Base-by-base conservation (phyloP, 176 grass and related monocot species). In the Carex cristatella region DNA sequence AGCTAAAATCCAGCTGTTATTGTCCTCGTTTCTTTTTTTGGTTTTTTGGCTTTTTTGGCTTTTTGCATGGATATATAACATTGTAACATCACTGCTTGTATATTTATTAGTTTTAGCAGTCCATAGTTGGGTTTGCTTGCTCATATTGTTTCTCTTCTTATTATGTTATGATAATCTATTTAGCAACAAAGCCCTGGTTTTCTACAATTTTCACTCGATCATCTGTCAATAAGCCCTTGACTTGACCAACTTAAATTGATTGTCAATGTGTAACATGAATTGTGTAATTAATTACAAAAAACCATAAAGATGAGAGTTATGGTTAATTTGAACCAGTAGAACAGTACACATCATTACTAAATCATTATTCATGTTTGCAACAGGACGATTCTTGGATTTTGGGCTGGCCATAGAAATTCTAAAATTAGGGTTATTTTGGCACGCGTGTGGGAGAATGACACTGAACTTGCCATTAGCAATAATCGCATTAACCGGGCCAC, bases 351-450 rank as follows among this genome's bases (percentile, higher is more conserved):
- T 13, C 30, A 33, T 28, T 58, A 79, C 74, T 57, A 18, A 79
- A 79, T 79, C 33, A 16, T 37, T 79, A 5, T 58, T 79, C 4
- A 58, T 79, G 11, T 58, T 79, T 79, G 74, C 30, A 79, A 58
- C 74, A 90, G 89, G 85, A 90, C 85, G 7, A 61, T 84, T 70
- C 89, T 90, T 84, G 89, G 85, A 90, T 90, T 90, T 87, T 90
- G 89, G 89, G 89, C 85, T 53, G 89, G 89, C 12, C 85, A 87
- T 77, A 79, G 89, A 75, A 89, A 89, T 57, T 99, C 96, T 18
- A 95, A 95, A 88, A 99, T 95, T 86, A 94, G 96, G 84, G 93
- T 99, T 85, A 88, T 95, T 85, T 83, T 99, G 76, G 91, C 96
- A 79, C 86, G 87, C 63, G 78, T 88, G 8, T 95, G 96, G 96